phyloP scores from a whole-genome alignment of 2,329 filamentous ascomycete species.

The Ophioceras dolichostomum region DNA sequence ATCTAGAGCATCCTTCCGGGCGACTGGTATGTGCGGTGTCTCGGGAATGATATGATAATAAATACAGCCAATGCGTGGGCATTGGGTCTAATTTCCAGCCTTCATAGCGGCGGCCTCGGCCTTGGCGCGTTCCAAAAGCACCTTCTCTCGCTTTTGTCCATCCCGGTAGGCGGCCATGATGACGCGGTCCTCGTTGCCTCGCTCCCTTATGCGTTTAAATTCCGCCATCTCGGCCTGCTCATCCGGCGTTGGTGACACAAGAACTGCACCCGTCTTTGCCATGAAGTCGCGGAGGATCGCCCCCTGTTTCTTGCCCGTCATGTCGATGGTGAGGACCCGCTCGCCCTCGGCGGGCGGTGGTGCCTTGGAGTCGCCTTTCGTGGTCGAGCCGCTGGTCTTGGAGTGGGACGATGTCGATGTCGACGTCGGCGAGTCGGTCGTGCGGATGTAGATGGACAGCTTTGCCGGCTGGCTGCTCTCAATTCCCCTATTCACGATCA shows the following conservation, averaged over 20 bases:
- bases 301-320: slow-evolving; percentile 48
- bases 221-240: slow-evolving; percentile 49
- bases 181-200: slow-evolving; percentile 40
- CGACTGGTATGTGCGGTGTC: too few relatives aligned
- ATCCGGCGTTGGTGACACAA: slow-evolving; percentile 49
- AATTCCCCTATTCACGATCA: slow-evolving; percentile 63
- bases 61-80: too few relatives aligned
- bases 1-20: too few relatives aligned
- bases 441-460: slow-evolving; percentile 53
- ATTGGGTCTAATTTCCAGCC: slow-evolving; percentile 13
- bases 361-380: slow-evolving; percentile 33
- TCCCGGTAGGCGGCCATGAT: slow-evolving; percentile 38
- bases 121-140: slow-evolving; percentile 41
- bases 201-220: slow-evolving; percentile 39
- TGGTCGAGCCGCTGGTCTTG: slow-evolving; percentile 11
- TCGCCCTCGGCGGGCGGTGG: slow-evolving; percentile 35
- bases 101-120: slow-evolving; percentile 33
- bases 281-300: slow-evolving; percentile 54
- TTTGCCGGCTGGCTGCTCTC: slow-evolving; percentile 43
- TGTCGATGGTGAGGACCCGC: slow-evolving; percentile 42
- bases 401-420: neutral
- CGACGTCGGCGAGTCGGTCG: slow-evolving; percentile 2
- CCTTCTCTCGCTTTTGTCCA: slow-evolving; percentile 50
- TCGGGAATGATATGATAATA: too few relatives aligned
- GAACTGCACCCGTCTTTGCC: slow-evolving; percentile 45